Conservation (phyloP, 805 yeast species). For the Monosporozyma unispora region DNA sequence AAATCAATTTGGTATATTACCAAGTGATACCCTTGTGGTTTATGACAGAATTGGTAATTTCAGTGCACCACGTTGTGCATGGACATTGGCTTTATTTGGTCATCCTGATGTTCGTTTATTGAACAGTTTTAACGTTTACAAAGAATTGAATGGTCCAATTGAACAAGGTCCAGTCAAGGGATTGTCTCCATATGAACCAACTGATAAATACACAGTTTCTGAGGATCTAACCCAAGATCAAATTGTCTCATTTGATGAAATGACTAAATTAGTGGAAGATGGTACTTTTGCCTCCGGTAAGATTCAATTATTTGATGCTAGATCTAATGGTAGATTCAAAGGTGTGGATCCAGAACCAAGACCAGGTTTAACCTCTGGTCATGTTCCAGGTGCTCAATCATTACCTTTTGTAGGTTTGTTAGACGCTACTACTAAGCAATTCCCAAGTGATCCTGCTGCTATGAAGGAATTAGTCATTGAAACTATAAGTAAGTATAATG, state of each 20-base stretch:
- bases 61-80: conserved; percentile 83
- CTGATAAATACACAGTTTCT: conserved; percentile 28
- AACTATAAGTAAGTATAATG: conserved; percentile 34
- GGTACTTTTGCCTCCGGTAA: neutral
- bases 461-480: conserved; percentile 36
- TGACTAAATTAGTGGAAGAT: conserved; percentile 43
- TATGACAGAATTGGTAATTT: conserved; percentile 83
- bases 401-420: conserved; percentile 66
- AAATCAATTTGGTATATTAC: conserved; percentile 45
- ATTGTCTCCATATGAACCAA: conserved; percentile 8
- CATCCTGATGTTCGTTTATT: conserved; percentile 62
- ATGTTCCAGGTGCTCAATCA: conserved; percentile 70
- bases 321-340: conserved; percentile 63
- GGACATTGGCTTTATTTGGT: conserved; percentile 79
- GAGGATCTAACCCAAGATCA: conserved; percentile 35
- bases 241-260: conserved; percentile 59
- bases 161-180: conserved; percentile 28
- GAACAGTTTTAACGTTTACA: conserved; percentile 56
- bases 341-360: conserved; percentile 86
- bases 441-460: conserved; percentile 34
- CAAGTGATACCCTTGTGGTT: conserved; percentile 56
- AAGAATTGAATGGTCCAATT: conserved; percentile 37
- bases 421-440: conserved; percentile 34
- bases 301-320: conserved; percentile 57
- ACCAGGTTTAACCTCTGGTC: conserved; percentile 82